These are phyloP conservation scores for Mucor irregularis DNA, from an alignment of 371 early-diverging fungal genomes.

Conservation along the genomic window DNA sequence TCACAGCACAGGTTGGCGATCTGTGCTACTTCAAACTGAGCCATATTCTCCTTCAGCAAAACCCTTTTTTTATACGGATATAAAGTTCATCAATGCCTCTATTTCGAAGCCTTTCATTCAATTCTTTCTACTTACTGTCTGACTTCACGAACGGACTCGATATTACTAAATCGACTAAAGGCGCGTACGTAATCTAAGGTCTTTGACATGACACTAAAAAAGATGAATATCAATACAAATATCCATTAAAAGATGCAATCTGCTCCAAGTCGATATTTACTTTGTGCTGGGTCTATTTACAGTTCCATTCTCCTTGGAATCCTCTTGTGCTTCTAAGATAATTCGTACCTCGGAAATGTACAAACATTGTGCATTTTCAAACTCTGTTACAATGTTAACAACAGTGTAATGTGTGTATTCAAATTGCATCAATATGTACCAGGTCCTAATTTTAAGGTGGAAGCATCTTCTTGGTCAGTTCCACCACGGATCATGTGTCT, in stretches of 20 bases:
- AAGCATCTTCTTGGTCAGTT: constrained; percentile 73
- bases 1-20: constrained; percentile 88
- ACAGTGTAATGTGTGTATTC: background rate
- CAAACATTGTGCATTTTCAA: constrained; percentile 80
- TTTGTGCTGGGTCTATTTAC: constrained; percentile 41
- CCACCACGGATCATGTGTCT: constrained; percentile 61
- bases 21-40: constrained; percentile 86
- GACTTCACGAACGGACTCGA: constrained; percentile 84
- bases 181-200: constrained; percentile 79
- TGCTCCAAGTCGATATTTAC: constrained; percentile 19
- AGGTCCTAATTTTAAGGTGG: constrained; percentile 70
- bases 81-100: background rate
- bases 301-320: constrained; percentile 35
- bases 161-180: constrained; percentile 82
- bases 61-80: constrained; percentile 31
- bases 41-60: constrained; percentile 58
- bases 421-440: constrained; percentile 37
- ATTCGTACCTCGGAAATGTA: constrained; percentile 85
- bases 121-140: constrained; percentile 58
- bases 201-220: constrained; percentile 69
- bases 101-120: too few relatives aligned
- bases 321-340: constrained; percentile 71
- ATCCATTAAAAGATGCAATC: background rate
- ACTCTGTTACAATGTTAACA: constrained; percentile 55
- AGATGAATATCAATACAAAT: background rate